Base-by-base conservation (phyloP, 768 basidiomycete genomes). In the Boletus vermiculosoides region DNA sequence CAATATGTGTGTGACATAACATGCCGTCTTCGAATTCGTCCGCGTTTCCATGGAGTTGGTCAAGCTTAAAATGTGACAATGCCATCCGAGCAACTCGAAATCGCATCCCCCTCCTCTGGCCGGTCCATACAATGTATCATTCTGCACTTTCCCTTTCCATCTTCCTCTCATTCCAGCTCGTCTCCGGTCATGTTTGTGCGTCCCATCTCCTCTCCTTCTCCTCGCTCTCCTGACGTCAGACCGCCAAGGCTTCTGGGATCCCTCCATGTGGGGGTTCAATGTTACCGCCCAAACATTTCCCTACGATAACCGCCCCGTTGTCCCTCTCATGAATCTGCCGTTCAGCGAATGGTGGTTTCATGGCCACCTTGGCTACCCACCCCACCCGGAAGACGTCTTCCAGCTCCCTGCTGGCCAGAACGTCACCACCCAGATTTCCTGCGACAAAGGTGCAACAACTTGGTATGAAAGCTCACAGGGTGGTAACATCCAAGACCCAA, bases 181-280 rank as follows among this genome's bases (percentile, higher is more conserved):
- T 61, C 2, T 4, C 56, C 0, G 50, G 18, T 6, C 69, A 70
- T 57, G 60, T 44, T 0, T n/a, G 69, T 70, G 10, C 48, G 68
- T 61, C 31, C 4, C n/a, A 5, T 33, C 30, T 2, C 22, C 11
- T 8, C 18, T 11, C 9, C 5, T 11, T n/a, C n/a, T n/a, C 9
- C 7, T 10, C 8, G 3, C 16, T 8, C 23, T 8, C 16, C 57
- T 57, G 10, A 63, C 18, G 30, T 9, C 11, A 42, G 13, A 6
- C 20, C 44, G 11, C 4, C 9, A 54, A 82, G 83, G 80, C n/a
- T 60, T 82, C 16, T 85, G 71, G 70, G 77, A 82, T 55, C 78
- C 83, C 4, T 78, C 80, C 67, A 86, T 87, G 83, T 86, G 63
- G 56, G 86, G 87, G 1, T 88, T 84, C 76, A 86, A 87, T 53